A percentile compares a stretch with the other conserved stretches of the same genome.
Evolutionary conservation across 2,329 filamentous ascomycete species (phyloP).

Genomic region (Colletotrichum musae): DNA sequence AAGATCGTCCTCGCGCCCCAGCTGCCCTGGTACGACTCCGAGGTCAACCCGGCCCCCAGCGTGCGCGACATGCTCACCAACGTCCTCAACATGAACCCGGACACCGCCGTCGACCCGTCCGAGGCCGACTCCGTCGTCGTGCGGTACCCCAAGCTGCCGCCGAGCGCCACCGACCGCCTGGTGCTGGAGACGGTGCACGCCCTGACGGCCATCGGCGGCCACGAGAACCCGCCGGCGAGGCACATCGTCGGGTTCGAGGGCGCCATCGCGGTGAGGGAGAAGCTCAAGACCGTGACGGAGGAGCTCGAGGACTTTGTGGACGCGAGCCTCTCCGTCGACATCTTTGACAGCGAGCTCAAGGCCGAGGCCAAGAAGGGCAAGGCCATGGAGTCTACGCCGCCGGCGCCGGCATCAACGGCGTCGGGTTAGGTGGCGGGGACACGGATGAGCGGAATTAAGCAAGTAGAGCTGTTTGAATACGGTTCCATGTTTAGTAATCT

Average conservation of each 20-base stretch:
- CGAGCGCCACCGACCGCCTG: conserved; percentile 77
- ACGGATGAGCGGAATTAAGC: not conserved
- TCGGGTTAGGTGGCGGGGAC: conserved; percentile 14
- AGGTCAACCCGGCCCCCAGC: conserved; percentile 82
- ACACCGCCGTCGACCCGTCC: conserved; percentile 64
- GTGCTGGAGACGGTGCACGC: conserved; percentile 93
- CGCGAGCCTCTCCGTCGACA: conserved; percentile 87
- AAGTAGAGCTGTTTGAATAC: not conserved
- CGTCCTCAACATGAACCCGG: conserved; percentile 82
- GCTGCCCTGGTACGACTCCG: conserved; percentile 75
- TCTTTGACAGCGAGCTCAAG: conserved; percentile 71
- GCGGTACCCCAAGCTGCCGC: conserved; percentile 81
- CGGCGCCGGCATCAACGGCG: conserved; percentile 34
- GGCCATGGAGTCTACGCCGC: conserved; percentile 45
- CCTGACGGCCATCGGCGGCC: conserved; percentile 90
- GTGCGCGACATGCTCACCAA: conserved; percentile 87
- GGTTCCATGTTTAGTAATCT: conserved; percentile 5
- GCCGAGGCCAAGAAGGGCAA: conserved; percentile 64
- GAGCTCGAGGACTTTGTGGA: conserved; percentile 97
- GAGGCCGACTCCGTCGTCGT: conserved; percentile 63
- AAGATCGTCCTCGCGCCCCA: conserved; percentile 87
- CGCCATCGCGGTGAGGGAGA: conserved; percentile 90
- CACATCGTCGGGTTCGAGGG: conserved; percentile 96
- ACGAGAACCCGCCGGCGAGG: conserved; percentile 93
- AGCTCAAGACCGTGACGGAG: conserved; percentile 95